A percentile compares a stretch with the other conserved stretches of the same genome.
Evolutionary conservation across 352 stramenopile genomes (phyloP).

Genomic region (Poterioochromonas sp.): DNA sequence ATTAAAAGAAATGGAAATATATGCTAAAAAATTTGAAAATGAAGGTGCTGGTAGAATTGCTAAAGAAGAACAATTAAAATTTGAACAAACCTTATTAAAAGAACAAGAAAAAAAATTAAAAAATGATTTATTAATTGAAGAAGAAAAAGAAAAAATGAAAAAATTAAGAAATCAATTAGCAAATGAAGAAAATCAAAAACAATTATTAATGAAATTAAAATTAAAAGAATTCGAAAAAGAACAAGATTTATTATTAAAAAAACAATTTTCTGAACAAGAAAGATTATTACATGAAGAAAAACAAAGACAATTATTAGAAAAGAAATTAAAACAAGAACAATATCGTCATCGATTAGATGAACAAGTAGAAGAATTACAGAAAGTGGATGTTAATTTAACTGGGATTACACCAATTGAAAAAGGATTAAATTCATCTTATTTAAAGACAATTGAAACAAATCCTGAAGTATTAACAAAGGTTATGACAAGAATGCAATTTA

Average conservation of each 20-base stretch:
- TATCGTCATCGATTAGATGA: background rate
- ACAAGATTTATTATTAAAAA: background rate
- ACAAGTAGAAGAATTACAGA: background rate
- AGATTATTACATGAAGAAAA: background rate
- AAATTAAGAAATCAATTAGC: background rate
- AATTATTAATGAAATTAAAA: background rate
- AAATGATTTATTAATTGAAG: background rate
- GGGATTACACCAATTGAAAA: background rate
- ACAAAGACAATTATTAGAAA: background rate
- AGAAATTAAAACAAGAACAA: background rate
- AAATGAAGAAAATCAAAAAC: background rate
- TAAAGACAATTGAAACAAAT: background rate
- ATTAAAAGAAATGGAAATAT: constrained; percentile 1
- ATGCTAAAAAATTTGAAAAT: background rate
- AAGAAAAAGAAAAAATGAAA: background rate
- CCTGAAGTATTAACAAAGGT: background rate
- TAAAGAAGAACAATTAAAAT: background rate
- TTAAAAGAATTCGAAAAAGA: background rate
- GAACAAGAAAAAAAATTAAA: constrained; percentile 6
- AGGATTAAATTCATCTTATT: background rate
- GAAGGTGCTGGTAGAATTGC: background rate
- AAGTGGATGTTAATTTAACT: background rate
- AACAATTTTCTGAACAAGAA: background rate
- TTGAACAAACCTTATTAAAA: background rate
- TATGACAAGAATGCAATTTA: background rate